Evolutionary conservation across 768 basidiomycete species (phyloP).

Genomic region (Omphalotus guepiniiformis): DNA sequence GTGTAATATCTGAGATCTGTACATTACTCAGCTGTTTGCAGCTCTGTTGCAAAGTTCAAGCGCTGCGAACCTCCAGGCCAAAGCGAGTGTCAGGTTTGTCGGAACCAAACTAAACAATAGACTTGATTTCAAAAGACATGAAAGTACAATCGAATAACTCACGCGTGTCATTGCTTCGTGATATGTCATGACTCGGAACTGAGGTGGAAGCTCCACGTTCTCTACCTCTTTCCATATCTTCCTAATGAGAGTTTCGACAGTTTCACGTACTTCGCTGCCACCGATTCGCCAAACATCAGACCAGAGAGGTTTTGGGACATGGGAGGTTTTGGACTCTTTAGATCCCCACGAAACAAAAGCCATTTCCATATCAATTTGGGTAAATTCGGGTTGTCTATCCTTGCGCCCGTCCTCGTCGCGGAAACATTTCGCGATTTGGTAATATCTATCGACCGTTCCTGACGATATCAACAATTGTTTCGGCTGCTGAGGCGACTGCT

Average conservation of each 20-base stretch:
- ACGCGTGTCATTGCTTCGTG: constrained; percentile 86
- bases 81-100: constrained; percentile 95
- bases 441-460: constrained; percentile 86
- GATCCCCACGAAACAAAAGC: constrained; percentile 85
- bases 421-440: constrained; percentile 92
- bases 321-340: constrained; percentile 15
- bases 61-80: constrained; percentile 64
- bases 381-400: constrained; percentile 96
- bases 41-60: constrained; percentile 1
- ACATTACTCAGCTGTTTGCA: background rate
- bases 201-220: constrained; percentile 51
- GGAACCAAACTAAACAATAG: constrained; percentile 67
- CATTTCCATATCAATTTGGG: constrained; percentile 96
- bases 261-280: constrained; percentile 72
- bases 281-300: constrained; percentile 76
- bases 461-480: constrained; percentile 92
- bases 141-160: constrained; percentile 23
- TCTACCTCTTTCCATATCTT: constrained; percentile 74
- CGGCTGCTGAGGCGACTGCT: constrained; percentile 94
- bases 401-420: constrained; percentile 93
- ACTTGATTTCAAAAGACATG: constrained; percentile 15
- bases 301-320: constrained; percentile 12
- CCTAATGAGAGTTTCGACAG: constrained; percentile 72
- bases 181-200: constrained; percentile 85
- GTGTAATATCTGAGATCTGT: constrained; percentile 44